Conservation (phyloP, 73 alveolate genomes). For the Blepharisma japonicum region DNA sequence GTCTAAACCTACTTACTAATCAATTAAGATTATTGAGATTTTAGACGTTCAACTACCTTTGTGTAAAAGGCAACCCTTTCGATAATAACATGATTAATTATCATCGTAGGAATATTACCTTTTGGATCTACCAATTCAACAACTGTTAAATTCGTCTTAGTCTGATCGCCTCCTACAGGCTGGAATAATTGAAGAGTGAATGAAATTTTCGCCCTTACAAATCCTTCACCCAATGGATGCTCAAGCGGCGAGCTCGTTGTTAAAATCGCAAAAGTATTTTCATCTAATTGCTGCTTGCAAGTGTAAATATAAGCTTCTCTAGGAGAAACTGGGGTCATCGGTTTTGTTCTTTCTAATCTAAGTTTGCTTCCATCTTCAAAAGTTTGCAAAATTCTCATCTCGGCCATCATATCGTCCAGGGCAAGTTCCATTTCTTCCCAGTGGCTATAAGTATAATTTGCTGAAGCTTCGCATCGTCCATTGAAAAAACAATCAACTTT, state of each 20-base stretch:
- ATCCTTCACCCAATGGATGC: not conserved
- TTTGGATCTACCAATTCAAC: not conserved
- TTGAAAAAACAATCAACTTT: not conserved
- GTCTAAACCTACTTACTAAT: no score
- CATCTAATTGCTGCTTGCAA: not conserved
- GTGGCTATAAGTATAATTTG: not conserved
- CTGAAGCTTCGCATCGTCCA: not conserved
- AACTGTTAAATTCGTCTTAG: not conserved
- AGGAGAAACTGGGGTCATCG: not conserved
- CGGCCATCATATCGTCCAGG: not conserved
- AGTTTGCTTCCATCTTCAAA: conserved; percentile 4
- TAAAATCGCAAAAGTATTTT: not conserved
- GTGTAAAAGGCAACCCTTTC: no score
- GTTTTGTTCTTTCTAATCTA: not conserved
- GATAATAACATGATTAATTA: no score
- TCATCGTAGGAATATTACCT: not conserved
- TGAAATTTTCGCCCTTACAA: not conserved
- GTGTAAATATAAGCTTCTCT: not conserved
- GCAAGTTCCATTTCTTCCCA: not conserved
- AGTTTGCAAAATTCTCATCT: not conserved
- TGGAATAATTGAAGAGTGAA: not conserved
- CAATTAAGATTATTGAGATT: no score
- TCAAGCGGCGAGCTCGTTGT: not conserved
- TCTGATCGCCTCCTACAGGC: not conserved
- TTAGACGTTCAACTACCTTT: no score